Conservation (phyloP, 2,329 filamentous ascomycete species). For the Xylariomycetidae sp. region DNA sequence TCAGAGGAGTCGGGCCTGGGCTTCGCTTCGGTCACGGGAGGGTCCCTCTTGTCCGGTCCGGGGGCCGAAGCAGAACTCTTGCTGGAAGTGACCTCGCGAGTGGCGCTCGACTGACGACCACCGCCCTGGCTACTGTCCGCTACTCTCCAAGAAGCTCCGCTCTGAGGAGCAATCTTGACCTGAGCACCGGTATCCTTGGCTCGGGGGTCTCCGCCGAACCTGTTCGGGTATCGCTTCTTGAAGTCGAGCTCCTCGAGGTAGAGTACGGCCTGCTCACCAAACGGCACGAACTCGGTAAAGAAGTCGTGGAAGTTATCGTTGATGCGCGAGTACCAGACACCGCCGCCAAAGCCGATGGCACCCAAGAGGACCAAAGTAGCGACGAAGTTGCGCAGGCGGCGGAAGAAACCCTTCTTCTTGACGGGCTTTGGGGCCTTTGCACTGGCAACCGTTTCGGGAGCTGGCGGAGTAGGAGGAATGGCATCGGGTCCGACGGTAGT, state of each 20-base stretch:
- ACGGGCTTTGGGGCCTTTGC: constrained; percentile 31
- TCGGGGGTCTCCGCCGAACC: constrained; percentile 39
- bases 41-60: constrained; percentile 10
- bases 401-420: constrained; percentile 59
- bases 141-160: constrained; percentile 65
- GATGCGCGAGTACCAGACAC: constrained; percentile 86
- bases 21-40: constrained; percentile 20
- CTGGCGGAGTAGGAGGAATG: constrained; percentile 33
- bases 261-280: constrained; percentile 87
- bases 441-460: constrained; percentile 22
- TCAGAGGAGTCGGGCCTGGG: constrained; percentile 14
- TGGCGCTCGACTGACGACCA: constrained; percentile 24
- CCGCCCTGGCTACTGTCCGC: constrained; percentile 24
- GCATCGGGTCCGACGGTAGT: constrained; percentile 31
- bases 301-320: constrained; percentile 99
- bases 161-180: constrained; percentile 78
- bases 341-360: constrained; percentile 74
- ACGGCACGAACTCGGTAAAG: constrained; percentile 95
- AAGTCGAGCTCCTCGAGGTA: constrained; percentile 96
- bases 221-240: constrained; percentile 68
- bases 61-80: constrained; percentile 23
- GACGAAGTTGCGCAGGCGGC: constrained; percentile 71
- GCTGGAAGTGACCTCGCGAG: constrained; percentile 14
- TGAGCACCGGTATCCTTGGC: constrained; percentile 58
- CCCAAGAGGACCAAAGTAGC: constrained; percentile 71